These are phyloP conservation scores for Rhodotorula toruloides DNA, from an alignment of 768 basidiomycete species.

Conservation along the genomic window DNA sequence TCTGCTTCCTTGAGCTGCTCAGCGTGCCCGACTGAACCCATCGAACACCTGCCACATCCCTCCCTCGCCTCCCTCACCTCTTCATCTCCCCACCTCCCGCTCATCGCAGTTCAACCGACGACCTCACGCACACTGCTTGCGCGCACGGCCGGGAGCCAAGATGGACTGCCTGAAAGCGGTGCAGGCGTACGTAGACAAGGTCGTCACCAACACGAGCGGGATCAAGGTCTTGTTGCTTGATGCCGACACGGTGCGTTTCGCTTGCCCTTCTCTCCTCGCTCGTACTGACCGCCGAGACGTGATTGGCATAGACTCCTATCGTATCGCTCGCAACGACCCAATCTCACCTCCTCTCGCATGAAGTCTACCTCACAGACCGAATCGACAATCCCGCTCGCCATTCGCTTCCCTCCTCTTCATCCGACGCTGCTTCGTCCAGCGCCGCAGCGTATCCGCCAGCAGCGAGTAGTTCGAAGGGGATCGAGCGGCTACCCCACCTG, in stretches of 20 bases:
- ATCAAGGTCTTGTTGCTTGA: constrained; percentile 97
- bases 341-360: constrained; percentile 83
- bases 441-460: constrained; percentile 7
- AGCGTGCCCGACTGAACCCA: no score
- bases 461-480: constrained; percentile 48
- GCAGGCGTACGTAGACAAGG: constrained; percentile 83
- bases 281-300: neutral
- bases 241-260: constrained; percentile 75
- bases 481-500: constrained; percentile 91
- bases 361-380: constrained; percentile 95
- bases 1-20: no score
- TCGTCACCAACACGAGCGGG: constrained; percentile 65
- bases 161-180: constrained; percentile 98
- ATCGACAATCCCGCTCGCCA: constrained; percentile 70
- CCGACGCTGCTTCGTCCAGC: neutral
- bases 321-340: constrained; percentile 92
- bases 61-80: no score
- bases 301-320: constrained; percentile 84
- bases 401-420: neutral
- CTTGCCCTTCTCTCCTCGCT: neutral
- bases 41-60: no score
- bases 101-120: no score
- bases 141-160: no score
- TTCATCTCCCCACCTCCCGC: no score
- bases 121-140: no score